Conservation (phyloP, 441 rosid species). For the Dalechampia spathulata region DNA sequence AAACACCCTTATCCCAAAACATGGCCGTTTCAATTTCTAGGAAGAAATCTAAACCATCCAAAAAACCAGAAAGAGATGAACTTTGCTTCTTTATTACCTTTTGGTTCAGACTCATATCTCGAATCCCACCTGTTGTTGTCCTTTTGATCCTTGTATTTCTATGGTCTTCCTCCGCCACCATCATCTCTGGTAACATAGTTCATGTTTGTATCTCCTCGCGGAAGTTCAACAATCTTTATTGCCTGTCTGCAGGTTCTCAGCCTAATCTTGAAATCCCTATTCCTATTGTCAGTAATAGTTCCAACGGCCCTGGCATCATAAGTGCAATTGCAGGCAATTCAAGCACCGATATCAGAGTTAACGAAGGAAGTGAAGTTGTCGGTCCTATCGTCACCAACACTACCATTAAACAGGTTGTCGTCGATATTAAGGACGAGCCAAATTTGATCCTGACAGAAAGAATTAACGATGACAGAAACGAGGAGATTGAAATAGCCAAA, state of each 20-base stretch:
- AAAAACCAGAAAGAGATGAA: conserved; percentile 22
- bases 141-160: conserved; percentile 40
- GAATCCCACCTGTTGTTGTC: conserved; percentile 39
- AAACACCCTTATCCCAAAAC: conserved; percentile 2
- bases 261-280: conserved; percentile 42
- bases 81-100: conserved; percentile 19
- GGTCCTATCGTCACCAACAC: neutral
- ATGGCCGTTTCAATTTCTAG: conserved; percentile 52
- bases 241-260: conserved; percentile 77
- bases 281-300: conserved; percentile 15
- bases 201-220: conserved; percentile 72
- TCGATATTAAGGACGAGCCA: conserved; percentile 6
- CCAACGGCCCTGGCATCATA: neutral
- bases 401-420: conserved; percentile 9
- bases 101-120: conserved; percentile 29
- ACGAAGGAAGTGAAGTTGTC: neutral
- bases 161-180: conserved; percentile 73
- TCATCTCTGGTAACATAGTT: conserved; percentile 57
- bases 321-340: neutral
- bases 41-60: conserved; percentile 40
- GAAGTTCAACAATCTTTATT: conserved; percentile 64
- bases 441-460: neutral
- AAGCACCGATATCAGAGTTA: neutral
- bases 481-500: conserved; percentile 36
- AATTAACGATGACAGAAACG: conserved; percentile 14